Conservation (phyloP, 441 rosid species). For the Croton laevigatus region DNA sequence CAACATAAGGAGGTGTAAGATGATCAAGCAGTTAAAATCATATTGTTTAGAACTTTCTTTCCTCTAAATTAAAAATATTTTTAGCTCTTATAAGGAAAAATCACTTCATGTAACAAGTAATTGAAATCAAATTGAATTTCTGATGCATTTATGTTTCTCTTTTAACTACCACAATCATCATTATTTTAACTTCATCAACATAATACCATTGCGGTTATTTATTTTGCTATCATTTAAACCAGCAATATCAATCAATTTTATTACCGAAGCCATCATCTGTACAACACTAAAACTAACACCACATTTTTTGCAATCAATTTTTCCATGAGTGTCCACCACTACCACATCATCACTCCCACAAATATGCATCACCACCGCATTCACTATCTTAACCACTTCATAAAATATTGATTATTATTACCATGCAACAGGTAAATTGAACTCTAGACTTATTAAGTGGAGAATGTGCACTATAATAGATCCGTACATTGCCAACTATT, state of each 20-base stretch:
- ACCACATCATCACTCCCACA: background rate
- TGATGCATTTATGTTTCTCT: background rate
- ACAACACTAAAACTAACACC: background rate
- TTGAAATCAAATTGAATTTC: background rate
- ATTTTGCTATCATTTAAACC: background rate
- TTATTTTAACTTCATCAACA: no score
- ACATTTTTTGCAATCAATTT: background rate
- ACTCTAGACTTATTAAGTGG: background rate
- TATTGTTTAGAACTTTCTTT: background rate
- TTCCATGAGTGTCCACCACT: background rate
- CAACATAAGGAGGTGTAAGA: background rate
- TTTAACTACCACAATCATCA: background rate
- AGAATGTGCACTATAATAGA: background rate
- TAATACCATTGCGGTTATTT: background rate
- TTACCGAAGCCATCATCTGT: background rate
- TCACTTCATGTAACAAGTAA: background rate
- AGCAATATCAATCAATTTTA: background rate
- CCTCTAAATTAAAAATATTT: background rate
- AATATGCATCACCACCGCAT: background rate
- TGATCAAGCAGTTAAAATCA: background rate
- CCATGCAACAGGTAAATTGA: background rate
- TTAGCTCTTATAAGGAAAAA: background rate
- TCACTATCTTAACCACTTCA: background rate
- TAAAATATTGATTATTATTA: background rate
- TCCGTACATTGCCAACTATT: background rate